These are phyloP conservation scores for Dysphania ambrosioides DNA, from an alignment of 148 eudicot species.

Conservation along the genomic window DNA sequence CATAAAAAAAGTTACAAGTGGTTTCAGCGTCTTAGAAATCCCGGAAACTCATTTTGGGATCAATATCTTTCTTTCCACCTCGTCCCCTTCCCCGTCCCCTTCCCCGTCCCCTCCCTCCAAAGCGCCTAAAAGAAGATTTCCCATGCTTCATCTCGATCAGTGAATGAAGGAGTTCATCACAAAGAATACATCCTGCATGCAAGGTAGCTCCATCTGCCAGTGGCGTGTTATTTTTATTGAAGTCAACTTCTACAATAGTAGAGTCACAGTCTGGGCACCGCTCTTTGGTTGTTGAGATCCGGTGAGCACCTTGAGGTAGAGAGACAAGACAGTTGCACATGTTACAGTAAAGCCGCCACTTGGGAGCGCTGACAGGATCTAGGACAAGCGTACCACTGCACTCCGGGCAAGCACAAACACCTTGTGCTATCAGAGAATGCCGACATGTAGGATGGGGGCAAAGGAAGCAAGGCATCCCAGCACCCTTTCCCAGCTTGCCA, in stretches of 20 bases:
- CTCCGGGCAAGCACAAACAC: conserved; percentile 96
- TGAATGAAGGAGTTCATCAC: conserved; percentile 85
- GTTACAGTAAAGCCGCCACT: conserved; percentile 89
- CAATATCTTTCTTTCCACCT: conserved; percentile 53
- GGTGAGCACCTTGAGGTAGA: conserved; percentile 87
- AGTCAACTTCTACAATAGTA: conserved; percentile 74
- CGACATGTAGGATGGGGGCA: conserved; percentile 93
- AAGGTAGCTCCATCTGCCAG: conserved; percentile 70
- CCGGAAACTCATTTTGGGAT: conserved; percentile 88
- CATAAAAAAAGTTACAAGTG: too few species aligned
- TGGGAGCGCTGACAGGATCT: conserved; percentile 90
- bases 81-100: conserved; percentile 54
- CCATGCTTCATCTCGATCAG: conserved; percentile 89
- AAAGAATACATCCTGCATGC: conserved; percentile 74
- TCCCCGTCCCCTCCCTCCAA: conserved; percentile 58
- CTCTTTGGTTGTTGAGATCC: conserved; percentile 72
- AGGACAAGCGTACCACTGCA: conserved; percentile 89
- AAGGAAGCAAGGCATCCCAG: conserved; percentile 92
- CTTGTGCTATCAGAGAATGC: conserved; percentile 76
- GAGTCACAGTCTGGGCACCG: conserved; percentile 82
- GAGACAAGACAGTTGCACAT: conserved; percentile 86
- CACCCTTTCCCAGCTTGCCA: conserved; percentile 73
- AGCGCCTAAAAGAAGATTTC: conserved; percentile 55
- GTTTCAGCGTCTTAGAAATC: conserved; percentile 46
- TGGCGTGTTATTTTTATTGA: conserved; percentile 87